Conservation (phyloP, 257 asterid genomes). For the Lycium barbarum region DNA sequence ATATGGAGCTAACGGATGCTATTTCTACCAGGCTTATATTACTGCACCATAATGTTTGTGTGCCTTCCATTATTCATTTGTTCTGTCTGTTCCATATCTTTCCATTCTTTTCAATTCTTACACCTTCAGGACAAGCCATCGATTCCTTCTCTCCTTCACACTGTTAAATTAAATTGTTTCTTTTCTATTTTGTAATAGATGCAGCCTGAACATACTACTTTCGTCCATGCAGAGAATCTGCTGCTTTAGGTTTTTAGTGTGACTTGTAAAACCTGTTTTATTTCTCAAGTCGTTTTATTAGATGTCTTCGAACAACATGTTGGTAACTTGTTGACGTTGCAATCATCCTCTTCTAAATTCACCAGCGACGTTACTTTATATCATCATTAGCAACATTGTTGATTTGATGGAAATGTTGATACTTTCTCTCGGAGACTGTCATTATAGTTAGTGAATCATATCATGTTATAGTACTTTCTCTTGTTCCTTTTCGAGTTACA, state of each 20-base stretch:
- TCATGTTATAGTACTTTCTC: slow-evolving; percentile 5
- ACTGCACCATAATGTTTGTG: slow-evolving; percentile 24
- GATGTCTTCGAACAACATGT: not conserved
- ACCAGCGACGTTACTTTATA: not conserved
- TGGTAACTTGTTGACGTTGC: not conserved
- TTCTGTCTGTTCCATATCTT: slow-evolving; percentile 1
- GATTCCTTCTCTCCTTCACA: not conserved
- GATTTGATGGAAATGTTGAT: no score
- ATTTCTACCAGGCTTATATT: slow-evolving; percentile 7
- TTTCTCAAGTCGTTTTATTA: not conserved
- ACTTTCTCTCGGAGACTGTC: not conserved
- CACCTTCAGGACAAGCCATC: slow-evolving; percentile 14
- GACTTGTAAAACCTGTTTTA: slow-evolving; percentile 1
- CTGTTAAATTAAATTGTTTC: not conserved
- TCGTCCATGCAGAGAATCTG: not conserved
- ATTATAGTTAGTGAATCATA: not conserved
- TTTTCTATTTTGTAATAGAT: slow-evolving; percentile 21
- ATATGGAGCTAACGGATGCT: not conserved
- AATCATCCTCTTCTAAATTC: not conserved
- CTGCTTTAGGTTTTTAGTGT: not conserved
- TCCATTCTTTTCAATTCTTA: slow-evolving; percentile 14
- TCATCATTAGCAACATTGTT: not conserved
- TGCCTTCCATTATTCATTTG: slow-evolving; percentile 3
- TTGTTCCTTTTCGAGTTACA: slow-evolving; percentile 1
- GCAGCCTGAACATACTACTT: not conserved